Percentiles rank a stretch among this genome's conserved stretches.
Evolutionary conservation across 305 asterid genomes (phyloP).

Genomic region (Coffea humblotiana): DNA sequence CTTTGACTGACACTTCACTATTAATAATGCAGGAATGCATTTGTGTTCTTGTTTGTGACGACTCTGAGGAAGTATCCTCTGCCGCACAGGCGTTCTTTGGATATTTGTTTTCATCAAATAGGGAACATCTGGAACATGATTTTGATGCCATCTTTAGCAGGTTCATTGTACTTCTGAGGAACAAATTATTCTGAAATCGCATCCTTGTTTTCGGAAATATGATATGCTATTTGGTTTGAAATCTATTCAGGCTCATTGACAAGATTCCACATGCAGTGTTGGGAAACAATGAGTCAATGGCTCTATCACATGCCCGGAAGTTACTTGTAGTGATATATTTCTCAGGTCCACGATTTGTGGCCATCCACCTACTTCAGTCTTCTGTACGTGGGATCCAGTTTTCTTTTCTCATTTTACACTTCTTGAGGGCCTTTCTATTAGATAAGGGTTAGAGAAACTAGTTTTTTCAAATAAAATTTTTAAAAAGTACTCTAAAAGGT

Average conservation of each 20-base stretch:
- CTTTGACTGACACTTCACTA: constrained; percentile 5
- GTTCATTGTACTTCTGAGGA: constrained; percentile 31
- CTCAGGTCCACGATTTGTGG: constrained; percentile 77
- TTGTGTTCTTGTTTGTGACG: constrained; percentile 79
- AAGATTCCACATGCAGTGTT: constrained; percentile 83
- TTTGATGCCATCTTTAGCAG: constrained; percentile 66
- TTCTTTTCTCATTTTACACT: constrained; percentile 19
- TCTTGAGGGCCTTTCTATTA: constrained; percentile 10
- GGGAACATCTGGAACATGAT: constrained; percentile 49
- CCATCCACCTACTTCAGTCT: constrained; percentile 67
- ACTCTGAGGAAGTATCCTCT: constrained; percentile 72
- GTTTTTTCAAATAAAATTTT: too few relatives aligned
- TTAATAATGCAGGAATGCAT: constrained; percentile 69
- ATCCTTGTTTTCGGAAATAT: constrained; percentile 14
- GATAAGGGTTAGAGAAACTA: constrained; percentile 21
- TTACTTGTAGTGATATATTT: constrained; percentile 74
- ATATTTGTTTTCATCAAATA: constrained; percentile 47
- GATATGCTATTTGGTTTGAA: background rate
- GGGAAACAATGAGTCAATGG: constrained; percentile 70
- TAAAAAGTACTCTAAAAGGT: too few relatives aligned
- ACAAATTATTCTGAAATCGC: constrained; percentile 19
- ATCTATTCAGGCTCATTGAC: constrained; percentile 69
- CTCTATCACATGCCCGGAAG: constrained; percentile 74
- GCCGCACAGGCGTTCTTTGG: constrained; percentile 56
- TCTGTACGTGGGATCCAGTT: constrained; percentile 55